Evolutionary conservation across 495 filamentous ascomycete genomes (phyloP).

Genomic region (Choiromyces venosus): DNA sequence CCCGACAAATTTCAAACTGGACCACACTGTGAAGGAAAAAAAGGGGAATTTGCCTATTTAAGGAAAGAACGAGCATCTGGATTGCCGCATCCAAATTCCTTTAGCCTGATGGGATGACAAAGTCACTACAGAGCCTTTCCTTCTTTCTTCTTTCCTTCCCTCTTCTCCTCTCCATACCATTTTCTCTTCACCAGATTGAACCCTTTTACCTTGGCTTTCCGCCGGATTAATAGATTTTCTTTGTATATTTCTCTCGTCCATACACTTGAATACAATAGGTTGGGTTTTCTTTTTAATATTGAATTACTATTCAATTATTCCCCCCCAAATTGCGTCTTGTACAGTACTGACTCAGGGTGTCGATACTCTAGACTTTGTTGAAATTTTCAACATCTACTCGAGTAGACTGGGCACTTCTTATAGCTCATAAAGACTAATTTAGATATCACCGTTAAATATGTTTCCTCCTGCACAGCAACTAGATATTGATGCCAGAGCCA

Average conservation of each 20-base stretch:
- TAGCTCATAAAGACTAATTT: background rate
- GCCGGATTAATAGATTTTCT: background rate
- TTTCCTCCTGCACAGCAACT: conserved; percentile 25
- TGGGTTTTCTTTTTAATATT: background rate
- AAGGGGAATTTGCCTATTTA: background rate
- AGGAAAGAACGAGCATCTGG: background rate
- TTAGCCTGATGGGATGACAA: background rate
- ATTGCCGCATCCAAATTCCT: background rate
- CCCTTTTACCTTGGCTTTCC: background rate
- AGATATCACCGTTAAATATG: background rate
- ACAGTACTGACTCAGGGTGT: background rate
- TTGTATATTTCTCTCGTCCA: background rate
- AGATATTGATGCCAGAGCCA: conserved; percentile 22
- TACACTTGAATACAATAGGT: background rate
- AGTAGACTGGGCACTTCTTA: background rate
- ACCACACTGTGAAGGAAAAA: background rate
- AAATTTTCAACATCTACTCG: background rate
- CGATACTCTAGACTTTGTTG: background rate
- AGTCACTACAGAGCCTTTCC: no score
- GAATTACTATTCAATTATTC: background rate
- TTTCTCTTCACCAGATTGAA: background rate
- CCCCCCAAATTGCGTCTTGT: background rate
- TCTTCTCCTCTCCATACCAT: background rate
- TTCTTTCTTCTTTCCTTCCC: background rate
- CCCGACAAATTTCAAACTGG: background rate